Evolutionary conservation across 2,329 filamentous ascomycete species (phyloP).

Genomic region (Knufia petricola): DNA sequence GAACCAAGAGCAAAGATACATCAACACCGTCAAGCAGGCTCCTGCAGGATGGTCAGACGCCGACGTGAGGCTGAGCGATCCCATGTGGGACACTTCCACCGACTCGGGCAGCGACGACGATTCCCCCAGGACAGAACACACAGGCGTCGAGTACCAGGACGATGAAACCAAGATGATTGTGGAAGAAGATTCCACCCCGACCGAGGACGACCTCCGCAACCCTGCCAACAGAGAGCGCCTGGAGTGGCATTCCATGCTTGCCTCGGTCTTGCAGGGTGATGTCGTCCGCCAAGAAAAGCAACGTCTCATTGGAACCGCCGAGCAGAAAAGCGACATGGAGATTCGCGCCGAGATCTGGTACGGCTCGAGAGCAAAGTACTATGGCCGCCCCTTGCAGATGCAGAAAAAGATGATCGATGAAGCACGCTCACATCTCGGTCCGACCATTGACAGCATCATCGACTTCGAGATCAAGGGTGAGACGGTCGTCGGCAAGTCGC

Average conservation of each 20-base stretch:
- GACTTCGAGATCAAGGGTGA: slow-evolving; percentile 91
- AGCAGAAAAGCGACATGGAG: slow-evolving; percentile 62
- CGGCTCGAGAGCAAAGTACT: slow-evolving; percentile 72
- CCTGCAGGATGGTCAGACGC: slow-evolving; percentile 60
- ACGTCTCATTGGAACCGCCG: slow-evolving; percentile 70
- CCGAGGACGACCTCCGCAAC: slow-evolving; percentile 79
- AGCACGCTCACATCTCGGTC: slow-evolving; percentile 61
- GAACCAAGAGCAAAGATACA: slow-evolving; percentile 88
- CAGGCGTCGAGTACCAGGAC: slow-evolving; percentile 68
- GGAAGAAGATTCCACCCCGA: slow-evolving; percentile 79
- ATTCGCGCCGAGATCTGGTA: slow-evolving; percentile 72
- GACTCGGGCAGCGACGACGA: slow-evolving; percentile 61
- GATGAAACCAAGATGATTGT: slow-evolving; percentile 82
- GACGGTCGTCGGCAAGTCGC: slow-evolving; percentile 79
- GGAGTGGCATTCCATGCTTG: slow-evolving; percentile 97
- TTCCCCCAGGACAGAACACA: slow-evolving; percentile 73
- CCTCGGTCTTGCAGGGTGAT: slow-evolving; percentile 88
- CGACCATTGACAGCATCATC: slow-evolving; percentile 75
- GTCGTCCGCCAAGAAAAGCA: slow-evolving; percentile 98
- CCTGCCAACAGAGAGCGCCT: slow-evolving; percentile 79
- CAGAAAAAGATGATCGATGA: slow-evolving; percentile 86
- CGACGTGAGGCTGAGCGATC: slow-evolving; percentile 59
- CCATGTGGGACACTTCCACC: slow-evolving; percentile 61
- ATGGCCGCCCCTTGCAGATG: slow-evolving; percentile 71
- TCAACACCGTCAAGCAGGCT: slow-evolving; percentile 81